Evolutionary conservation across 441 rosid genomes (phyloP).

Genomic region (Populus hybrid): DNA sequence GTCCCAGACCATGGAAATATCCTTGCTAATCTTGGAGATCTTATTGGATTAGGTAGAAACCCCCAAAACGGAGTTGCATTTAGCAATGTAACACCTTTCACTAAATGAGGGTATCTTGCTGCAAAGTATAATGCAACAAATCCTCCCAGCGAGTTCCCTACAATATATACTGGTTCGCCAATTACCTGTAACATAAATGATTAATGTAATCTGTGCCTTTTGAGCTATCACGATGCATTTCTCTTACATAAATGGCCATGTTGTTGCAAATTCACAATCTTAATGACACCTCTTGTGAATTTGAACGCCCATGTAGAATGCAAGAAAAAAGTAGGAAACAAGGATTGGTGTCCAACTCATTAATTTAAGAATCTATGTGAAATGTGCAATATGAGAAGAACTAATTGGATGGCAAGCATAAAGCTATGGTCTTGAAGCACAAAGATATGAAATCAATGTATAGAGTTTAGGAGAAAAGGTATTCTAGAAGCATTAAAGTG

Average conservation of each 20-base stretch:
- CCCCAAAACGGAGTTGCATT: constrained; percentile 99
- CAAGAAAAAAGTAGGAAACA: not conserved
- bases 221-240: not conserved
- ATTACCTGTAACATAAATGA: constrained; percentile 53
- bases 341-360: not conserved
- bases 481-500: not conserved
- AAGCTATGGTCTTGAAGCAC: not conserved
- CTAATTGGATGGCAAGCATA: not conserved
- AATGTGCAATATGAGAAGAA: not conserved
- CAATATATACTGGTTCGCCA: constrained; percentile 84
- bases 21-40: constrained; percentile 67
- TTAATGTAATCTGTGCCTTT: not conserved
- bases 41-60: constrained; percentile 75
- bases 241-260: not conserved
- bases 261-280: not conserved
- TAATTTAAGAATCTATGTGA: not conserved
- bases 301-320: not conserved
- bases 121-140: constrained; percentile 80
- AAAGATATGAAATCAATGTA: not conserved
- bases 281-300: not conserved
- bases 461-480: not conserved
- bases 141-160: constrained; percentile 96
- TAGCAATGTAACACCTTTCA: constrained; percentile 84
- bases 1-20: constrained; percentile 88
- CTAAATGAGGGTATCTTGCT: constrained; percentile 72